Evolutionary conservation across 2,329 filamentous ascomycete genomes (phyloP).

Genomic region (Colletotrichum sp.): DNA sequence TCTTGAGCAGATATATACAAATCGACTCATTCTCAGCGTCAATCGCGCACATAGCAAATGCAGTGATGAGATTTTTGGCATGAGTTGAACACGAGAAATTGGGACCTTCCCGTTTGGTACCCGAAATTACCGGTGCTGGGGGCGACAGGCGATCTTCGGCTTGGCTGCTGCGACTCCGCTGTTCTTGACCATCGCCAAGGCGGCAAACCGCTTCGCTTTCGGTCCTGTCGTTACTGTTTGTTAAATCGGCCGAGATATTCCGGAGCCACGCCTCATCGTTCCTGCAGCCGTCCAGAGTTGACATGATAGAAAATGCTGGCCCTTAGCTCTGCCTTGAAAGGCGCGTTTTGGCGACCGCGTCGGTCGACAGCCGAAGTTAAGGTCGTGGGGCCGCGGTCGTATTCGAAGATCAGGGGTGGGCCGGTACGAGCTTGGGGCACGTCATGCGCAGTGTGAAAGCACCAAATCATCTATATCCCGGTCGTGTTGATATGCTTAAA

Average conservation of each 20-base stretch:
- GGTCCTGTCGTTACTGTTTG: neutral
- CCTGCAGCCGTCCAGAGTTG: neutral
- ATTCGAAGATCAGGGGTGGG: conserved; percentile 5
- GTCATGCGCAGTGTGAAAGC: neutral
- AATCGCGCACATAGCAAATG: neutral
- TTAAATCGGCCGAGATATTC: neutral
- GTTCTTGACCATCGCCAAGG: neutral
- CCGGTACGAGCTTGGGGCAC: conserved; percentile 2
- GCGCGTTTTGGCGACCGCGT: neutral
- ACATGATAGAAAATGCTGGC: too few relatives aligned
- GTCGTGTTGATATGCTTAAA: neutral
- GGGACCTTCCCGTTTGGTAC: conserved; percentile 6
- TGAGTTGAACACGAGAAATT: conserved; percentile 13
- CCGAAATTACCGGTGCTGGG: neutral
- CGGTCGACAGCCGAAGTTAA: neutral
- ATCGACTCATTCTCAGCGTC: neutral
- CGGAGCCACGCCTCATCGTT: neutral
- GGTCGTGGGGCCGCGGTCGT: conserved; percentile 7
- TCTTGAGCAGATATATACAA: neutral
- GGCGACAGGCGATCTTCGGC: neutral
- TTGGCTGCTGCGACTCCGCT: neutral
- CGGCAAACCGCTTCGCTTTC: neutral
- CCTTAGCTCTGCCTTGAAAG: neutral
- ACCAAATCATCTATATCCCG: neutral
- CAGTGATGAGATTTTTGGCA: neutral